Percentiles rank a stretch among this genome's conserved stretches.
Conservation (phyloP, 148 eudicot genomes). For the Amaranthus hypochondriacus region DNA sequence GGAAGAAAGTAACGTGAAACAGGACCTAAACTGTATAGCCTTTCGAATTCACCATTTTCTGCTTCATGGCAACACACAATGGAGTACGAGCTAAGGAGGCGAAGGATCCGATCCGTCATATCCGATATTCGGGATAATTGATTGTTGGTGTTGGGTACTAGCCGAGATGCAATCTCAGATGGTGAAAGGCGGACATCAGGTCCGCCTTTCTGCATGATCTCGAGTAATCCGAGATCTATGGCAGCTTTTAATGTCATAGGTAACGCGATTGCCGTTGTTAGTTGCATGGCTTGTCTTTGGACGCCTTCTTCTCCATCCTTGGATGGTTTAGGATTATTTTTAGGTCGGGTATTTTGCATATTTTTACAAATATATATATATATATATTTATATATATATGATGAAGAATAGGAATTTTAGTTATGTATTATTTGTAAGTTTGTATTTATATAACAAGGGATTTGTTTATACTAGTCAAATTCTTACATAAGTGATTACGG, state of each 20-base stretch:
- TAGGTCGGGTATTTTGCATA: no score
- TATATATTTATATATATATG: no score
- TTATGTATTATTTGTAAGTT: no score
- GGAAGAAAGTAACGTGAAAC: slow-evolving; percentile 21
- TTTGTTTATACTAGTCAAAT: no score
- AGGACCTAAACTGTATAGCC: slow-evolving; percentile 13
- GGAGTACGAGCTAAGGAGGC: slow-evolving; percentile 16
- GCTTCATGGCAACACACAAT: slow-evolving; percentile 11
- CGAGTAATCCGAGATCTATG: slow-evolving; percentile 32
- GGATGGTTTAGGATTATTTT: background rate
- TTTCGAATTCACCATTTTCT: slow-evolving; percentile 17
- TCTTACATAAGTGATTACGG: no score
- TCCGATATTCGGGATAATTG: slow-evolving; percentile 5
- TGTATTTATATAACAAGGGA: no score
- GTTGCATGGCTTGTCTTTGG: slow-evolving; percentile 20
- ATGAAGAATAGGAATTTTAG: no score
- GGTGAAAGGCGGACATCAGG: slow-evolving; percentile 20
- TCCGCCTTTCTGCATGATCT: slow-evolving; percentile 30
- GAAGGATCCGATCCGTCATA: slow-evolving; percentile 23
- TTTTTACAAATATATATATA: no score
- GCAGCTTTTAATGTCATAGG: slow-evolving; percentile 35
- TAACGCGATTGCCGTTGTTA: slow-evolving; percentile 23
- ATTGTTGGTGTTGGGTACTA: background rate
- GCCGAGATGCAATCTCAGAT: slow-evolving; percentile 25
- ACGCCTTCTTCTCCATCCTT: background rate